Percentiles rank a stretch among this genome's conserved stretches.
phyloP scores from a whole-genome alignment of 805 yeast genomes.

The Yarrowia bubula region DNA sequence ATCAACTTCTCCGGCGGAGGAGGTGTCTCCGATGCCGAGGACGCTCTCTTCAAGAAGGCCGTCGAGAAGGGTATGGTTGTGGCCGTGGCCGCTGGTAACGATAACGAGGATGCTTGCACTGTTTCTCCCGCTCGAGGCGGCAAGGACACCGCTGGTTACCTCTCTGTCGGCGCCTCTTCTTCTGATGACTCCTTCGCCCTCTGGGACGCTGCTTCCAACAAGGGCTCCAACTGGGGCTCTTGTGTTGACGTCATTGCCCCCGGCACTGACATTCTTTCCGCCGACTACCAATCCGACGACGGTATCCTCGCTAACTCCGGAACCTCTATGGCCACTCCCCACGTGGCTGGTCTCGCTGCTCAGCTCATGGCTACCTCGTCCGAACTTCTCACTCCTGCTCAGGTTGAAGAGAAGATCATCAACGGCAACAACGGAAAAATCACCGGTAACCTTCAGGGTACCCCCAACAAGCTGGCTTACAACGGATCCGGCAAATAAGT shows the following conservation, averaged over 20 bases:
- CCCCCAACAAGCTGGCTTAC: conserved; percentile 6
- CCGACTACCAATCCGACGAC: conserved; percentile 36
- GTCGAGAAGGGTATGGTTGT: conserved; percentile 80
- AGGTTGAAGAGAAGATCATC: not conserved
- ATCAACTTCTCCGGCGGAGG: conserved; percentile 91
- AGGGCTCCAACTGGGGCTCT: conserved; percentile 66
- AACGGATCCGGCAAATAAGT: not conserved
- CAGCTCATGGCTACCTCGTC: conserved; percentile 54
- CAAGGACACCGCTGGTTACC: conserved; percentile 46
- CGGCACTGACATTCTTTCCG: conserved; percentile 80
- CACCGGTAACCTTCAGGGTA: not conserved
- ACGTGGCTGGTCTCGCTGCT: conserved; percentile 78
- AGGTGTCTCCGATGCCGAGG: conserved; percentile 83
- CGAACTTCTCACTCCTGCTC: not conserved
- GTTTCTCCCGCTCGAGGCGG: conserved; percentile 74
- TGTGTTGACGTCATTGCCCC: conserved; percentile 98
- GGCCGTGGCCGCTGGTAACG: conserved; percentile 97
- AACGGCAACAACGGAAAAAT: not conserved
- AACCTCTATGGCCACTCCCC: conserved; percentile 98
- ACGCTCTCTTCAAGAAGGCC: conserved; percentile 85
- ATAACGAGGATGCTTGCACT: conserved; percentile 87
- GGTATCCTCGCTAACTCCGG: conserved; percentile 53
- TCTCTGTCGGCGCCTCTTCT: conserved; percentile 81
- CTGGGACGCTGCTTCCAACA: not conserved
- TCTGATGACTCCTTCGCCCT: not conserved